phyloP scores from a whole-genome alignment of 2,329 filamentous ascomycete species.

The Exophiala calicioides region DNA sequence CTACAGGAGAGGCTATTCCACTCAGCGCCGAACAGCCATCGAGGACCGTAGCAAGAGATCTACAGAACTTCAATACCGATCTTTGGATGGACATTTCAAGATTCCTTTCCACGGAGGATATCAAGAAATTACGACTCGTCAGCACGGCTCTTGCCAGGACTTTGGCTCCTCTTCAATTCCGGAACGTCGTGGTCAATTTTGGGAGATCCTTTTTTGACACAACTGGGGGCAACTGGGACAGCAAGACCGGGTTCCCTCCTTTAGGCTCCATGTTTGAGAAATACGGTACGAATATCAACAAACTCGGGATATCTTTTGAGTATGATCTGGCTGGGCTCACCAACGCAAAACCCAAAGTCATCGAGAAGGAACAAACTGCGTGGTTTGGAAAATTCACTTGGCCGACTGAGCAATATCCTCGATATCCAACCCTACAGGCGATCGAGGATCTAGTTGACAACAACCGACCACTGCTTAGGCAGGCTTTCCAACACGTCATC shows the following conservation, averaged over 20 bases:
- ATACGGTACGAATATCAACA: constrained; percentile 62
- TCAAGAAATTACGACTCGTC: constrained; percentile 63
- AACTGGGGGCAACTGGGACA: constrained; percentile 32
- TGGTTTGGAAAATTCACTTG: constrained; percentile 68
- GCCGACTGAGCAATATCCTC: constrained; percentile 61
- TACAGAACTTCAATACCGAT: constrained; percentile 57
- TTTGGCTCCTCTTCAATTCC: constrained; percentile 61
- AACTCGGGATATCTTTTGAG: constrained; percentile 69
- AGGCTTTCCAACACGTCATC: constrained; percentile 59
- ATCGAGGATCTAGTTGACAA: constrained; percentile 63
- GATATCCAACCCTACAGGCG: constrained; percentile 60
- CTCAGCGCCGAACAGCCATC: not conserved
- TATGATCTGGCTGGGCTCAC: constrained; percentile 51
- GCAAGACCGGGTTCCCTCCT: constrained; percentile 38
- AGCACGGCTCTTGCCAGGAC: constrained; percentile 60
- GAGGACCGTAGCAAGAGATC: not conserved
- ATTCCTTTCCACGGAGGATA: constrained; percentile 58
- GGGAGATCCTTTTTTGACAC: constrained; percentile 58
- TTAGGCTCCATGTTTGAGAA: constrained; percentile 60
- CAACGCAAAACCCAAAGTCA: constrained; percentile 57
- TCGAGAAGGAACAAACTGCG: constrained; percentile 55
- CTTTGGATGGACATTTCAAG: constrained; percentile 60
- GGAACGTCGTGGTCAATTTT: constrained; percentile 66
- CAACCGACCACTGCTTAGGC: constrained; percentile 31
- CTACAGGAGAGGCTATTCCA: not conserved